A percentile compares a stretch with the other conserved stretches of the same genome.
Conservation (phyloP, 306 rosid genomes). For the Cicer judaicum region DNA sequence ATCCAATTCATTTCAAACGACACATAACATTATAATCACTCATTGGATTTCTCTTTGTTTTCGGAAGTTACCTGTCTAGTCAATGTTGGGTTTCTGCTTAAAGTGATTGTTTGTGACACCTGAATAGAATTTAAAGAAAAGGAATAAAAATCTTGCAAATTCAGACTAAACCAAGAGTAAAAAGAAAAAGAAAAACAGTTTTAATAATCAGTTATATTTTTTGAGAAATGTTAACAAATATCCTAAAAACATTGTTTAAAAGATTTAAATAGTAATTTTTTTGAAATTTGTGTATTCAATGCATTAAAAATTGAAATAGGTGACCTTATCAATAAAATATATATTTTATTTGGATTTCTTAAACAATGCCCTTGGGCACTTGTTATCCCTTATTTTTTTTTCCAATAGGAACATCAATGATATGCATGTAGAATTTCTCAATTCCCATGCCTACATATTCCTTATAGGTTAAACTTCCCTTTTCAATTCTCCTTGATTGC, state of each 20-base stretch:
- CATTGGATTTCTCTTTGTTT: background rate
- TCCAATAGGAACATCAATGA: background rate
- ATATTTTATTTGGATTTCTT: too few relatives aligned
- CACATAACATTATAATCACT: slow-evolving; percentile 1
- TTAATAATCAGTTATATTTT: background rate
- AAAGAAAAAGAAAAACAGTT: background rate
- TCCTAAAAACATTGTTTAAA: too few relatives aligned
- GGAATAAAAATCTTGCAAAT: background rate
- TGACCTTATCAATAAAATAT: too few relatives aligned
- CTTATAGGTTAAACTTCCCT: too few relatives aligned
- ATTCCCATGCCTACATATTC: too few relatives aligned
- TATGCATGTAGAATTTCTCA: background rate
- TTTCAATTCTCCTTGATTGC: too few relatives aligned
- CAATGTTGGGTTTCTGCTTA: slow-evolving; percentile 39
- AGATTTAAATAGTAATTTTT: too few relatives aligned
- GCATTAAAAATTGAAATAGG: too few relatives aligned
- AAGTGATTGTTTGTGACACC: slow-evolving; percentile 33
- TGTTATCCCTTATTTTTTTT: background rate
- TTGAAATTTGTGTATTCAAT: too few relatives aligned
- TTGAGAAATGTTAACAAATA: too few relatives aligned
- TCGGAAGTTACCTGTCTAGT: slow-evolving; percentile 39
- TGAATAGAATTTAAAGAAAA: slow-evolving; percentile 2
- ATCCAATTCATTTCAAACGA: background rate
- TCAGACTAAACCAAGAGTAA: background rate
- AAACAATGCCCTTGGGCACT: too few relatives aligned